Evolutionary conservation across 805 yeast genomes (phyloP), one percentile per base, ranked within the genome.

Genomic region (Starmerella kuoi): DNA sequence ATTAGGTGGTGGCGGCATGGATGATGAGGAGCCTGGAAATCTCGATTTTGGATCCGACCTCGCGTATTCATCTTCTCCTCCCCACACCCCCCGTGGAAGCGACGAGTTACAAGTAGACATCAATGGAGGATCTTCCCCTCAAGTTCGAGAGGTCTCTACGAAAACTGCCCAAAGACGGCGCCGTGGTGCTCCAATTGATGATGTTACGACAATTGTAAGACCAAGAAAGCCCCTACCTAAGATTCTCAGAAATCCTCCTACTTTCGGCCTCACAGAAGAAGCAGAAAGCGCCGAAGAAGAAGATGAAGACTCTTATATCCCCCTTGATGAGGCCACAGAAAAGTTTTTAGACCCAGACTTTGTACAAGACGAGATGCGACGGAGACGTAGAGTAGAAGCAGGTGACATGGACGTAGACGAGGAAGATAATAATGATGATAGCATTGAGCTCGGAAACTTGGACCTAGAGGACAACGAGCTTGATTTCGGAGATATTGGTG

Each of bases 31-130:
- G 15, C 45, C 45, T 5, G 41, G 31, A 2, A 33, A 19, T 24
- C 44, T 44, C 30, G 52, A 43, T 18, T 42, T 42, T 24, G 52
- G 52, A 18, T 30, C 51, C 7, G 52, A 48, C 28, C 28, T 42
- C 12, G 44, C 28, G 18, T 36, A 41, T 38, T 43, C 48, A 21
- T 37, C 45, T 8, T 39, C 47, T 3, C 50, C 51, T 3, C 50
- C 49, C 4, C 51, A 38, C 18, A 48, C 51, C 6, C 51, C 53
- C 2, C 38, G 2, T 6, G 42, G 35, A 14, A 31, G 18, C 14
- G n/a, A 28, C 31, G 50, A 40, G 3, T 15, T 15, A 5, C 36
- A 23, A 18, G 42, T 41, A 2, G 31, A 6, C 7, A 35, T 30
- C 17, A 18, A 15, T 18, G 41, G 23, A 21, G 5, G 14, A 5